Conservation (phyloP, 345 rosid genomes). For the Erysimum cheiranthoides region DNA sequence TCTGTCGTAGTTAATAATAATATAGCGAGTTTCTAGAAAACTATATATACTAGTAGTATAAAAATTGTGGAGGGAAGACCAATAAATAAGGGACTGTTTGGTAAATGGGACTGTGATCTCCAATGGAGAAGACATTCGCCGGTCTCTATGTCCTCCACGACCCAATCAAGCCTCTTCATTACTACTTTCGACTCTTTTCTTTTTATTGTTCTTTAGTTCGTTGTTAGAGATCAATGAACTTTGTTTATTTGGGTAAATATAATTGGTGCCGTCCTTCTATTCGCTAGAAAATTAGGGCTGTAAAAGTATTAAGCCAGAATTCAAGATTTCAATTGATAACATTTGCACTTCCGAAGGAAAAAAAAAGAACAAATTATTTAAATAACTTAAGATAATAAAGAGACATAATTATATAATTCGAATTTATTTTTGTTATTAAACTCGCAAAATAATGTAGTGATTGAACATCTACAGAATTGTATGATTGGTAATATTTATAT, state of each 20-base stretch:
- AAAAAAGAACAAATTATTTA: not conserved
- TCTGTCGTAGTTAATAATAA: not conserved
- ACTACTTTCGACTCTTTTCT: constrained; percentile 12
- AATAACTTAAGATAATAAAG: not conserved
- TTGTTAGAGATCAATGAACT: not conserved
- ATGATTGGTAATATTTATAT: not conserved
- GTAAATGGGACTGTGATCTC: constrained; percentile 22
- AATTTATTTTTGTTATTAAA: not conserved
- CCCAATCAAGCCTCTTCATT: constrained; percentile 25
- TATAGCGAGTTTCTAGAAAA: constrained; percentile 20
- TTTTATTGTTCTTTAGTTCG: not conserved
- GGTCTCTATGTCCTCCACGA: constrained; percentile 33
- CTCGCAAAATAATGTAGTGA: not conserved
- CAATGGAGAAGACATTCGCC: constrained; percentile 33
- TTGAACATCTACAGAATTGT: not conserved
- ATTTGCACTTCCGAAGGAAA: not conserved
- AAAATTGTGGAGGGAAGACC: constrained; percentile 20
- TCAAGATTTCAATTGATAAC: not conserved
- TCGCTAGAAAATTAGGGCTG: not conserved
- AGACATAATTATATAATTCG: not conserved
- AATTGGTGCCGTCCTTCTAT: constrained; percentile 19
- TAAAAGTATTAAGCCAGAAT: not conserved
- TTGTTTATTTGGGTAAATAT: constrained; percentile 12
- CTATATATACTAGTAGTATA: not conserved
- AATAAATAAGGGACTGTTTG: constrained; percentile 15